Conservation (phyloP, 2,329 filamentous ascomycete genomes). For the Colletotrichum cereale region DNA sequence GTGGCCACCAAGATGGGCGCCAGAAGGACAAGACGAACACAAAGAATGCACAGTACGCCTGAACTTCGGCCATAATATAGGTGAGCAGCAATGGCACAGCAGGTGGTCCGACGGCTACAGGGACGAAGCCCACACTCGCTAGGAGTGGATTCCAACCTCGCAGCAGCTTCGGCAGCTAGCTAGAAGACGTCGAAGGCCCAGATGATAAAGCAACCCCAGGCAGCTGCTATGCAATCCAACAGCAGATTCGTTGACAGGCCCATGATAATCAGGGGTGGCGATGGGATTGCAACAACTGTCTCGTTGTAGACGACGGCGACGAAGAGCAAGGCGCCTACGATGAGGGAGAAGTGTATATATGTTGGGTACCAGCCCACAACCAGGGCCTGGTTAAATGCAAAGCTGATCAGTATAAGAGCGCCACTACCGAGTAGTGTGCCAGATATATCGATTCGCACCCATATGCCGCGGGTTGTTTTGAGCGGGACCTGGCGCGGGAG, state of each 20-base stretch:
- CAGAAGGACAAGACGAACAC: conserved; percentile 54
- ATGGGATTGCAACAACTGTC: conserved; percentile 58
- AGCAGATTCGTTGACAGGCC: conserved; percentile 65
- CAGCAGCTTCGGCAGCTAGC: conserved; percentile 59
- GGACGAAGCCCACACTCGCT: conserved; percentile 57
- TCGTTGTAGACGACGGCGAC: conserved; percentile 50
- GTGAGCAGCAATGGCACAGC: conserved; percentile 56
- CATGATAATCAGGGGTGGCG: conserved; percentile 67
- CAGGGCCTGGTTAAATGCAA: conserved; percentile 63
- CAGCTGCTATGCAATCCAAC: conserved; percentile 63
- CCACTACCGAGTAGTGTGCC: conserved; percentile 54
- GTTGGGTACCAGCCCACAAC: conserved; percentile 59
- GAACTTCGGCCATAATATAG: conserved; percentile 55
- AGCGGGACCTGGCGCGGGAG: conserved; percentile 19
- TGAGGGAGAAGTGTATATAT: conserved; percentile 55
- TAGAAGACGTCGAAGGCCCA: conserved; percentile 64
- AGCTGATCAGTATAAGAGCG: conserved; percentile 61
- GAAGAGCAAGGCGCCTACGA: conserved; percentile 50
- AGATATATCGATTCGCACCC: conserved; percentile 44
- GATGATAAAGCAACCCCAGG: conserved; percentile 67
- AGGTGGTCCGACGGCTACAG: conserved; percentile 55
- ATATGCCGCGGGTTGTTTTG: conserved; percentile 46
- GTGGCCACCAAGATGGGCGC: conserved; percentile 59
- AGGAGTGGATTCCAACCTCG: conserved; percentile 57
- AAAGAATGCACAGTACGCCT: conserved; percentile 41